These are phyloP conservation scores for Curvularia verruculosa DNA, from an alignment of 2,329 filamentous ascomycete species.

Conservation along the genomic window DNA sequence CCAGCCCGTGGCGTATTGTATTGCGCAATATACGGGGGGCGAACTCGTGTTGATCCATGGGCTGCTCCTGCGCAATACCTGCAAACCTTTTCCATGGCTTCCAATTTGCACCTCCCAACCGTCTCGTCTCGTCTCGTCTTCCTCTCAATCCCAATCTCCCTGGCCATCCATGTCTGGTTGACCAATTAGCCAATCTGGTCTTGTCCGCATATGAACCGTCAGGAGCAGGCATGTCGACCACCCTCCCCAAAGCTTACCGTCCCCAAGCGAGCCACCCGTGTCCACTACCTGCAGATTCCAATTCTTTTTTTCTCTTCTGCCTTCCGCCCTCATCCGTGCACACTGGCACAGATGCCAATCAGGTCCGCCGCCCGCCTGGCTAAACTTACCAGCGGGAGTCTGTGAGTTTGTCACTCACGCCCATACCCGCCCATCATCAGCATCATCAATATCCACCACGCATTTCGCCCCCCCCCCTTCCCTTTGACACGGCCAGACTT, in stretches of 20 bases:
- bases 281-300: constrained; percentile 39
- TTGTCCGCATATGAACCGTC: constrained; percentile 25
- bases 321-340: constrained; percentile 45
- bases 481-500: constrained; percentile 11
- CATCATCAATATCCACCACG: constrained; percentile 26
- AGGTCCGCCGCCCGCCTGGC: constrained; percentile 43
- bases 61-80: not conserved
- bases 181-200: not conserved
- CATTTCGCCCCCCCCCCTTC: constrained; percentile 20
- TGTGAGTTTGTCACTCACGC: constrained; percentile 31
- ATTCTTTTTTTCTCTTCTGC: constrained; percentile 32
- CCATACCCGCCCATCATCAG: constrained; percentile 33
- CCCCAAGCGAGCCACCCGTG: constrained; percentile 32
- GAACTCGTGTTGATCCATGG: constrained; percentile 11
- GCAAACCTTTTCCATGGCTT: not conserved
- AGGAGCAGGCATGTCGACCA: constrained; percentile 28
- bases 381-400: constrained; percentile 45
- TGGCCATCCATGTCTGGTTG: too few relatives aligned
- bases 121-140: constrained; percentile 32
- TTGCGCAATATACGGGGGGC: constrained; percentile 30
- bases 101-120: constrained; percentile 30
- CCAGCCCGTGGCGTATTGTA: constrained; percentile 33
- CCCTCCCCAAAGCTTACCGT: constrained; percentile 25
- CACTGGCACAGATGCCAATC: constrained; percentile 31
- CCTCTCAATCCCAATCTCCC: too few relatives aligned